These are phyloP conservation scores for Boletales sp. DNA, from an alignment of 768 basidiomycete genomes.

Conservation along the genomic window DNA sequence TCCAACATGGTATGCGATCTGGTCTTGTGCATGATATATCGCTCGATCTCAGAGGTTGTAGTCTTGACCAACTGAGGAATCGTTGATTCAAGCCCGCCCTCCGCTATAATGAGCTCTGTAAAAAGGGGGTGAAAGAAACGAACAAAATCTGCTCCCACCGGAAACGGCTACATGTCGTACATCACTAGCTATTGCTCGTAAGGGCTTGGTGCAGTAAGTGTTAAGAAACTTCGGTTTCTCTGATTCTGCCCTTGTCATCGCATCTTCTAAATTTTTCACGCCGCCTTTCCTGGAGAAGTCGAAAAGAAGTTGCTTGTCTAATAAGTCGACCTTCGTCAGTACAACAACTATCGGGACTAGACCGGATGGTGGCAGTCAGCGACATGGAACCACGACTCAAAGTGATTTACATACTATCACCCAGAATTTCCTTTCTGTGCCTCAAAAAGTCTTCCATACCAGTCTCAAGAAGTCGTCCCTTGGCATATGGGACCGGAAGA, in stretches of 20 bases:
- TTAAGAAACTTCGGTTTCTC: background rate
- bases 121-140: background rate
- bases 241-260: background rate
- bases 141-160: background rate
- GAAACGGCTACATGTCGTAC: background rate
- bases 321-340: constrained; percentile 1
- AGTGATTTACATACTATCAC: background rate
- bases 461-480: background rate
- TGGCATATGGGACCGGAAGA: background rate
- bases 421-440: background rate
- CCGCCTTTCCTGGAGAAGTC: background rate
- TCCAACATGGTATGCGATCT: too few relatives aligned
- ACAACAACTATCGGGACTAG: constrained; percentile 2
- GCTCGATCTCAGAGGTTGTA: background rate
- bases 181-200: background rate
- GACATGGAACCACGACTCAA: background rate
- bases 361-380: background rate
- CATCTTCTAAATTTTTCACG: background rate
- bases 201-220: background rate
- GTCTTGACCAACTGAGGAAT: background rate
- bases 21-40: background rate
- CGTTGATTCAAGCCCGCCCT: too few relatives aligned
- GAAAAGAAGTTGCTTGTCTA: background rate
- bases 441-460: background rate
- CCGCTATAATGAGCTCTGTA: too few relatives aligned